Percentiles rank a stretch among this genome's conserved stretches.
Evolutionary conservation across 495 filamentous ascomycete genomes (phyloP).

Genomic region (Schizothecium vesticola): DNA sequence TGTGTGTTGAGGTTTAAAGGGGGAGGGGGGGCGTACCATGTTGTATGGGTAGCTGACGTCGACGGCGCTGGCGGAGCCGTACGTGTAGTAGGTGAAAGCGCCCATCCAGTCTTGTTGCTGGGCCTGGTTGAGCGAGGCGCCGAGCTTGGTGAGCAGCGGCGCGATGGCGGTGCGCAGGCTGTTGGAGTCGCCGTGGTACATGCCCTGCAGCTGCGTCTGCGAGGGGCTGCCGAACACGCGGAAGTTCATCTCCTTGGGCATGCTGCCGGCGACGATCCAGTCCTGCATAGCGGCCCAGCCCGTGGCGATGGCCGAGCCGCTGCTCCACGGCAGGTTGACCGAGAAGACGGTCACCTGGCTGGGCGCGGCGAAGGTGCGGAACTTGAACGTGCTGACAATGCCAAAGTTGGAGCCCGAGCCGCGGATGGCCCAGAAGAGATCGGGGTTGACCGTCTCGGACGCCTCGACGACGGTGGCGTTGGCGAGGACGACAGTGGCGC

Average conservation of each 20-base stretch:
- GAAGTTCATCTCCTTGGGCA: slow-evolving; percentile 43
- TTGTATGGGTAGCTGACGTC: slow-evolving; percentile 41
- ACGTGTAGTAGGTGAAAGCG: slow-evolving; percentile 38
- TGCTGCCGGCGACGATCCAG: slow-evolving; percentile 27
- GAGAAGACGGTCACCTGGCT: slow-evolving; percentile 36
- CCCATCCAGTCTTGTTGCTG: slow-evolving; percentile 39
- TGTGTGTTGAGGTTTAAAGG: neutral
- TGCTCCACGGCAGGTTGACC: slow-evolving; percentile 35
- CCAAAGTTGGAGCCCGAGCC: slow-evolving; percentile 42
- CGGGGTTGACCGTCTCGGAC: slow-evolving; percentile 37
- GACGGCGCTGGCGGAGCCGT: slow-evolving; percentile 25
- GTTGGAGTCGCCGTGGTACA: slow-evolving; percentile 35
- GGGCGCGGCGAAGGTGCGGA: slow-evolving; percentile 43
- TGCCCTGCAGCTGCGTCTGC: slow-evolving; percentile 39
- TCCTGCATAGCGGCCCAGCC: slow-evolving; percentile 32
- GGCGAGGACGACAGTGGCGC: slow-evolving; percentile 39
- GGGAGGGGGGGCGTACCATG: slow-evolving; percentile 21
- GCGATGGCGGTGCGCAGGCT: slow-evolving; percentile 31
- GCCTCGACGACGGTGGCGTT: slow-evolving; percentile 35
- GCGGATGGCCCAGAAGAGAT: slow-evolving; percentile 42
- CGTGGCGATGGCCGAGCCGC: slow-evolving; percentile 25
- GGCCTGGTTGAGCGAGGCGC: slow-evolving; percentile 26
- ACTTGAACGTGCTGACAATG: slow-evolving; percentile 36
- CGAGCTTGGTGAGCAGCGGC: slow-evolving; percentile 34
- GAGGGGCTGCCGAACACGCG: slow-evolving; percentile 36